These are phyloP conservation scores for Diutina mesorugosa DNA, from an alignment of 1,139 yeast genomes.

Conservation along the genomic window DNA sequence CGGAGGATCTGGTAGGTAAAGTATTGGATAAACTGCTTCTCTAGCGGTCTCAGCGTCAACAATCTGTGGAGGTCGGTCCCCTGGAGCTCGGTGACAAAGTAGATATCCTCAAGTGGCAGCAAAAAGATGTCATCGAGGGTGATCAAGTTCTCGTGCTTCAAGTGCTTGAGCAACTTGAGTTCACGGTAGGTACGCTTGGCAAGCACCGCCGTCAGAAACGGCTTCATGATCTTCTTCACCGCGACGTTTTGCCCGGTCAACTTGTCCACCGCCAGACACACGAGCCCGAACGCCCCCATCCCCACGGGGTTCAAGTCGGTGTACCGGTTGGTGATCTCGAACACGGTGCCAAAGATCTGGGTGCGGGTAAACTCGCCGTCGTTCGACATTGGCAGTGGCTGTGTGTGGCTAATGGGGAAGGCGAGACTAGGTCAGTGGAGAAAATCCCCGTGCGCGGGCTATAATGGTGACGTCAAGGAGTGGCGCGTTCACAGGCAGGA, in stretches of 20 bases:
- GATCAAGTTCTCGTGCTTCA: slow-evolving; percentile 89
- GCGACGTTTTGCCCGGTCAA: slow-evolving; percentile 91
- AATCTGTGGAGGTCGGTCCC: slow-evolving; percentile 94
- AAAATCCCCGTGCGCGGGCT: not conserved
- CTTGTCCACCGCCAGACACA: slow-evolving; percentile 90
- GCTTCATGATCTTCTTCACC: slow-evolving; percentile 94
- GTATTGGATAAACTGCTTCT: slow-evolving; percentile 92
- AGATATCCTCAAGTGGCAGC: slow-evolving; percentile 91
- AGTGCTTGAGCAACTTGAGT: slow-evolving; percentile 80
- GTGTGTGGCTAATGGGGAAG: not conserved
- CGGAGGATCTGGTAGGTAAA: slow-evolving; percentile 87
- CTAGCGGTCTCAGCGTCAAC: slow-evolving; percentile 84
- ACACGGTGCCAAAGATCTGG: slow-evolving; percentile 77
- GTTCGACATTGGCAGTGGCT: slow-evolving; percentile 9
- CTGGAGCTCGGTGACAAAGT: slow-evolving; percentile 90
- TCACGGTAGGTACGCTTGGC: slow-evolving; percentile 96
- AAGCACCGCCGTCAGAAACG: slow-evolving; percentile 86
- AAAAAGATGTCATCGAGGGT: slow-evolving; percentile 88
- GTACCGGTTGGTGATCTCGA: slow-evolving; percentile 86
- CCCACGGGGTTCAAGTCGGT: slow-evolving; percentile 94
- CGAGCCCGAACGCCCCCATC: slow-evolving; percentile 98
- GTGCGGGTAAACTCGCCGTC: slow-evolving; percentile 24
- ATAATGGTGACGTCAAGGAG: not conserved
- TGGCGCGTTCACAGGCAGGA: not conserved
- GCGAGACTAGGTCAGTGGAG: not conserved